Base-by-base conservation (phyloP, 1,284 basidiomycete genomes). In the Ceratobasidium sp. region DNA sequence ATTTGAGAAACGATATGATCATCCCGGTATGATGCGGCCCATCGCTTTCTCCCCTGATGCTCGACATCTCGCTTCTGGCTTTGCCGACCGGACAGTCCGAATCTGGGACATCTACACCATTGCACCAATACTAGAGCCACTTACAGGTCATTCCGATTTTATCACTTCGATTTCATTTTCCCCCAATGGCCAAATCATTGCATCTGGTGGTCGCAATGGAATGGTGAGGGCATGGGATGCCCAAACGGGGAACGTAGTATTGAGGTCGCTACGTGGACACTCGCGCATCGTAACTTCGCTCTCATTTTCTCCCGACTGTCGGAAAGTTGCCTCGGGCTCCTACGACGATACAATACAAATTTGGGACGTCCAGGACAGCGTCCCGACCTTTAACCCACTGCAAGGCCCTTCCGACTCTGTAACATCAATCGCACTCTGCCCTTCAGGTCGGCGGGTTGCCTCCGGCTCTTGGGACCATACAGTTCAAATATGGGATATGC, bases 81-180 rank as follows among this genome's bases (percentile, higher is more conserved):
- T 52, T 8, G 16, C 54, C 3, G 57, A 77, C 44, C 7, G 23
- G n/a, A 52, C 66, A 6, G 27, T 78, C 4, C 57, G 59, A 8
- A n/a, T 79, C 14, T 79, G 78, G 78, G 67, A 79, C 66, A 38
- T 68, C 14, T 14, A 50, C 3, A 77, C 66, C 5, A 54, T 66
- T n/a, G 66, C n/a, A 14, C 33, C 23, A 7, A 44, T 62, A 3
- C 16, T 20, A 3, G 14, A 48, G 12, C 55, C 44, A 20, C 6
- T 70, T 8, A 16, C 23, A 27, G 68, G 69, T 1, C 77, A 79
- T 55, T 27, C 38, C 3, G 35, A 44, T 20, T 16, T 1, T 14
- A 77, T 78, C 23, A 33, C 3, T 10, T 73, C 60, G 3, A 64
- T 78, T 23, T 68, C 77, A 2, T 41, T 57, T 23, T 70, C 68